A percentile compares a stretch with the other conserved stretches of the same genome.
These are phyloP conservation scores for Sporothrix curviconia DNA, from an alignment of 2,329 filamentous ascomycete genomes.

Conservation along the genomic window DNA sequence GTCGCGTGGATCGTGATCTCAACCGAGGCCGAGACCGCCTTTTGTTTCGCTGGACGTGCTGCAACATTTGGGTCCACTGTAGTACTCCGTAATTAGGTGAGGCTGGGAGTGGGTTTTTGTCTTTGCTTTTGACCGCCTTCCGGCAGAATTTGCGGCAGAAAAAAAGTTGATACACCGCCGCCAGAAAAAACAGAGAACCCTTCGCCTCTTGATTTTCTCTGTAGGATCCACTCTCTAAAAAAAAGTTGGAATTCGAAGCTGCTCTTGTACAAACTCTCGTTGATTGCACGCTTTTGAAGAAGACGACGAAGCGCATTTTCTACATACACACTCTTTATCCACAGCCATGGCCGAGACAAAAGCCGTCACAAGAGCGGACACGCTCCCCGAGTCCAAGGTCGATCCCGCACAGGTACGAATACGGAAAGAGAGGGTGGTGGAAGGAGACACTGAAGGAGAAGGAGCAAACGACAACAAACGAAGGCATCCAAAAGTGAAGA, in stretches of 20 bases:
- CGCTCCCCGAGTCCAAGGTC: slow-evolving; percentile 13
- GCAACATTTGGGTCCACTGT: too few relatives aligned
- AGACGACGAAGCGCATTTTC: not conserved
- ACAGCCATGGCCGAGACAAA: slow-evolving; percentile 15
- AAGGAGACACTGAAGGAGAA: not conserved
- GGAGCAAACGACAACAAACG: not conserved
- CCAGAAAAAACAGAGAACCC: slow-evolving; percentile 18
- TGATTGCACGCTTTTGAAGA: not conserved
- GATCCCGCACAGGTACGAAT: slow-evolving; percentile 17
- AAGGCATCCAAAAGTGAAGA: not conserved
- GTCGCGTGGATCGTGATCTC: slow-evolving; percentile 6
- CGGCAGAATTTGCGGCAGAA: slow-evolving; percentile 1
- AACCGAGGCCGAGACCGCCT: not conserved
- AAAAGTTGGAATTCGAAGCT: not conserved
- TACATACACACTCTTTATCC: not conserved
- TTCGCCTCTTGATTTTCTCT: slow-evolving; percentile 11
- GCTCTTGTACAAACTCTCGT: not conserved
- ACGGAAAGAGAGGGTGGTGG: not conserved
- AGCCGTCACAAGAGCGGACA: slow-evolving; percentile 10
- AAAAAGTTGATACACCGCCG: slow-evolving; percentile 15
- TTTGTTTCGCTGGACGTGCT: not conserved
- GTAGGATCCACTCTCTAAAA: slow-evolving; percentile 12
- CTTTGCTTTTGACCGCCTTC: slow-evolving; percentile 10
- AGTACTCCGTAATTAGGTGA: too few relatives aligned
- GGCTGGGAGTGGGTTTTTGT: not conserved